Evolutionary conservation across 2,329 filamentous ascomycete species (phyloP), one percentile per base, ranked within the genome.

Genomic region (Epichloe festucae): DNA sequence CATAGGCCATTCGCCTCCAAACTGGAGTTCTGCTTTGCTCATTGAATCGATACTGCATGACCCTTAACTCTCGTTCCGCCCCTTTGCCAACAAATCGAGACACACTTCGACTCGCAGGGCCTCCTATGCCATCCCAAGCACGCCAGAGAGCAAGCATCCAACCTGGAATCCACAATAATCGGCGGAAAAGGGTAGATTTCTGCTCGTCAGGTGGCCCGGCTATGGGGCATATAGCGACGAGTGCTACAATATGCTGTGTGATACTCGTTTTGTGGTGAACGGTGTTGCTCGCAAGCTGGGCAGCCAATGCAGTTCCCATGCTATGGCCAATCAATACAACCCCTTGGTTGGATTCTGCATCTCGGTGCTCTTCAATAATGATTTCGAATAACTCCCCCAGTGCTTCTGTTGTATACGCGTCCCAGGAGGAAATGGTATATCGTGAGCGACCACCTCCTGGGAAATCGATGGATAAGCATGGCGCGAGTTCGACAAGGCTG

Each of bases 321-420:
- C 89, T 95, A 63, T 98, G 93, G 1, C 84, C 89, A 53, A 97
- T 79, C 34, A 96, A 67, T 19, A 96, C 77, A 14, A 95, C 77
- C 3, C 81, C 78, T 65, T 95, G 89, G 1, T 72, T 73, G 17
- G 74, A 70, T 38, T 79, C 73, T 43, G 75, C 76, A 57, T 87
- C 81, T 41, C 85, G 79, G 61, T 91, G 79, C 45, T 82, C 76
- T 40, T 88, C 78, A 53, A 97, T 89, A 35, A 89, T 79, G 1
- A 73, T 76, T 52, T 83, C 82, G 14, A 96, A 73, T 11, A 98
- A 73, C 58, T 89, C 84, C 4, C 80, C 80, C 23, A 97, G 73
- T 1, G 86, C 82, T 41, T 89, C 79, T 1, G 84, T 81, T 0
- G 80, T 84, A 65, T 97, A 98, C 7, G 91, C 89, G 43, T 81